A percentile compares a stretch with the other conserved stretches of the same genome.
phyloP scores from a whole-genome alignment of 2,329 filamentous ascomycete species.

The Ceratocystis destructans region DNA sequence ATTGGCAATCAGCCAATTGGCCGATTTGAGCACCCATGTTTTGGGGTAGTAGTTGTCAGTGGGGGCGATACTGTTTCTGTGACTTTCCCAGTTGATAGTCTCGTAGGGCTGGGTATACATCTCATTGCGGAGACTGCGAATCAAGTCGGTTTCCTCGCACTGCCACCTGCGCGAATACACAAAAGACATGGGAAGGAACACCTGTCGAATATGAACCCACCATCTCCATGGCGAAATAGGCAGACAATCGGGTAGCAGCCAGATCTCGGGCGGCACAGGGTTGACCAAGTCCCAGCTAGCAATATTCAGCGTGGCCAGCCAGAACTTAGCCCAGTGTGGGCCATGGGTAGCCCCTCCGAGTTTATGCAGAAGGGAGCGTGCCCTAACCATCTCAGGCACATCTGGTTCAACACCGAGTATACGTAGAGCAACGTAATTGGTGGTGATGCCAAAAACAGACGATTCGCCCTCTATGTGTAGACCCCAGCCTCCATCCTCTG shows the following conservation, averaged over 20 bases:
- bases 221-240: slow-evolving; percentile 84
- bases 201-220: slow-evolving; percentile 97
- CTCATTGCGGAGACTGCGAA: slow-evolving; percentile 61
- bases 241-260: slow-evolving; percentile 83
- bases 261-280: slow-evolving; percentile 82
- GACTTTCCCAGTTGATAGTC: slow-evolving; percentile 58
- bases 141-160: slow-evolving; percentile 61
- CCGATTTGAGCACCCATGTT: slow-evolving; percentile 61
- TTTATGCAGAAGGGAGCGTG: slow-evolving; percentile 66
- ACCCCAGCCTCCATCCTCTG: slow-evolving; percentile 91
- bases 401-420: slow-evolving; percentile 73
- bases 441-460: slow-evolving; percentile 73
- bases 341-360: slow-evolving; percentile 71
- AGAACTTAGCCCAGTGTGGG: slow-evolving; percentile 97
- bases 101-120: slow-evolving; percentile 68
- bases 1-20: slow-evolving; percentile 66
- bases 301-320: slow-evolving; percentile 73
- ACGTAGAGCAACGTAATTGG: slow-evolving; percentile 76
- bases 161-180: slow-evolving; percentile 74
- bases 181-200: slow-evolving; percentile 88
- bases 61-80: slow-evolving; percentile 70
- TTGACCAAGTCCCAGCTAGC: slow-evolving; percentile 88
- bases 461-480: slow-evolving; percentile 89
- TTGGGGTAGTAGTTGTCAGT: slow-evolving; percentile 91
- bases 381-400: slow-evolving; percentile 72